A percentile compares a stretch with the other conserved stretches of the same genome.
phyloP scores from a whole-genome alignment of 176 grass and related monocot genomes.

The Musa schizocarpa region DNA sequence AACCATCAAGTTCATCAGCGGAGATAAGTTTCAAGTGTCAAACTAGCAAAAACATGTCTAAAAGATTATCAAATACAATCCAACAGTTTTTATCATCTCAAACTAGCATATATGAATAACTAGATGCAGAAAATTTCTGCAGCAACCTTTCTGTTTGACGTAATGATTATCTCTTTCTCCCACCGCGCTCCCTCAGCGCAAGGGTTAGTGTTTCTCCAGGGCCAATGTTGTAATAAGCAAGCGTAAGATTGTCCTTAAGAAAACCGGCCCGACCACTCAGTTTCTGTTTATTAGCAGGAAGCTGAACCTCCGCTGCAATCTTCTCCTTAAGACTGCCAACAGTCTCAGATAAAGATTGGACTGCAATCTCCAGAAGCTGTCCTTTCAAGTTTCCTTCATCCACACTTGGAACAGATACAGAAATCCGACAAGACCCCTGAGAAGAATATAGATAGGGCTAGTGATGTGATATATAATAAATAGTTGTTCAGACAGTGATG shows the following conservation, averaged over 20 bases:
- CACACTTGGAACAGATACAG: conserved; percentile 70
- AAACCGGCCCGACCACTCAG: conserved; percentile 69
- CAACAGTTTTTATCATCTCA: background rate
- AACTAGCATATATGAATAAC: background rate
- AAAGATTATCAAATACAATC: background rate
- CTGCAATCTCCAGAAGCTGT: conserved; percentile 65
- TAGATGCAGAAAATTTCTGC: background rate
- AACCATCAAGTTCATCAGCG: conserved; percentile 8
- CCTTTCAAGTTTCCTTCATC: conserved; percentile 97
- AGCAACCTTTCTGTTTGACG: background rate
- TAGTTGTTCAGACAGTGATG: background rate
- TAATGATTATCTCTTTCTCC: conserved; percentile 79
- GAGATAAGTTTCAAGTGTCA: background rate
- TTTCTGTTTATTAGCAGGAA: conserved; percentile 96
- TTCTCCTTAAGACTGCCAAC: conserved; percentile 89
- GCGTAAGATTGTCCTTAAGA: conserved; percentile 84
- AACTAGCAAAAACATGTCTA: background rate
- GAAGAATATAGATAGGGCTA: conserved; percentile 22
- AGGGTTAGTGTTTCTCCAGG: conserved; percentile 64
- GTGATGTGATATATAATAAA: background rate
- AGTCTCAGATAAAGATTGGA: conserved; percentile 78
- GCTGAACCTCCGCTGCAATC: conserved; percentile 91
- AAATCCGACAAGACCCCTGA: conserved; percentile 68
- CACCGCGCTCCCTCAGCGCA: conserved; percentile 86
- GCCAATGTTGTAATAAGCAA: conserved; percentile 94